Percentiles rank a stretch among this genome's conserved stretches.
Conservation (phyloP, 2,329 filamentous ascomycete species). For the Decorospora gaudefroyi region DNA sequence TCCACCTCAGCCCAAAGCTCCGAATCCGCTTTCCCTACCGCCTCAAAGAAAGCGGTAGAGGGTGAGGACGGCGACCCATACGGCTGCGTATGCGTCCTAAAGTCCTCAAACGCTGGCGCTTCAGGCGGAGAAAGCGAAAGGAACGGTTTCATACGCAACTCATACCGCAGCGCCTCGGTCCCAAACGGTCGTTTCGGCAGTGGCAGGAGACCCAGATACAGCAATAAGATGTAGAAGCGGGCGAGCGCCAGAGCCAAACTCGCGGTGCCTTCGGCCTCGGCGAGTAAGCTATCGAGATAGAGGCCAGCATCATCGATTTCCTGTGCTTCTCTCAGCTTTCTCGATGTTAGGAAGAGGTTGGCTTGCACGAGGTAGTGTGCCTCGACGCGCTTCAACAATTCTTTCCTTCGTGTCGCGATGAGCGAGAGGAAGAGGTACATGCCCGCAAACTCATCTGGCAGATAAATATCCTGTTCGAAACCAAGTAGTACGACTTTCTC, state of each 20-base stretch:
- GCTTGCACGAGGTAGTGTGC: conserved; percentile 17
- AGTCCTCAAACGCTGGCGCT: conserved; percentile 67
- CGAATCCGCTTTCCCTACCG: conserved; percentile 13
- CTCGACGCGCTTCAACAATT: conserved; percentile 26
- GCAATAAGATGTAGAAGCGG: conserved; percentile 68
- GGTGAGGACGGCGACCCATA: conserved; percentile 24
- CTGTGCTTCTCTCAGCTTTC: conserved; percentile 11
- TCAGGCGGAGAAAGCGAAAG: conserved; percentile 68
- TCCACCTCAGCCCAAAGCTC: conserved; percentile 38
- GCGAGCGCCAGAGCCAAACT: conserved; percentile 40
- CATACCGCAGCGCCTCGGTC: conserved; percentile 70
- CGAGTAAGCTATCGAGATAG: conserved; percentile 34
- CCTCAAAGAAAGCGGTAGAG: conserved; percentile 15
- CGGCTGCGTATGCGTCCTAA: conserved; percentile 48
- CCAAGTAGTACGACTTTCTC: conserved; percentile 87
- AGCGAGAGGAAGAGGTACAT: conserved; percentile 74
- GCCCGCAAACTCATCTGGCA: conserved; percentile 77
- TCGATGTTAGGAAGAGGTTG: neutral
- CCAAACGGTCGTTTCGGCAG: conserved; percentile 65
- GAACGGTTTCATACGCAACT: conserved; percentile 87
- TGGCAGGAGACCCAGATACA: conserved; percentile 61
- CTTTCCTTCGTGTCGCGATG: conserved; percentile 31
- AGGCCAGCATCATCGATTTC: conserved; percentile 17
- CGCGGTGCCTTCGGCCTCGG: conserved; percentile 32
- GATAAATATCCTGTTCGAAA: conserved; percentile 91